A percentile compares a stretch with the other conserved stretches of the same genome.
Conservation (phyloP, 345 rosid species). For the Trapa bicornis region DNA sequence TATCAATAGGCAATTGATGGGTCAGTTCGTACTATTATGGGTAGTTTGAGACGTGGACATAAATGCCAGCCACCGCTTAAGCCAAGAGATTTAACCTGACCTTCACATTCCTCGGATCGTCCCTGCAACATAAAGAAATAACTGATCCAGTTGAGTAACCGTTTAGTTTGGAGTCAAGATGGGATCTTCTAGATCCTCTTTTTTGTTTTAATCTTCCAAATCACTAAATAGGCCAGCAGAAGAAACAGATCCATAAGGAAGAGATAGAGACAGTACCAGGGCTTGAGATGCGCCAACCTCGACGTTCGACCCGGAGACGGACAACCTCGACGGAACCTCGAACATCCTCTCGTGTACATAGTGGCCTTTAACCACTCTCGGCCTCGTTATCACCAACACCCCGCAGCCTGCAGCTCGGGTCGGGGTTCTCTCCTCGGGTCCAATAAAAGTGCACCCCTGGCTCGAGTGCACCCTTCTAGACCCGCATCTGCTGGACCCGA, state of each 20-base stretch:
- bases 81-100: conserved; percentile 94
- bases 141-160: too few species aligned
- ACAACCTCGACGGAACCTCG: conserved; percentile 45
- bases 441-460: too few species aligned
- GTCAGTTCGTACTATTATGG: conserved; percentile 7
- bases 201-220: too few species aligned
- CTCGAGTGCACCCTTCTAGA: too few species aligned
- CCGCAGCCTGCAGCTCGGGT: conserved; percentile 11
- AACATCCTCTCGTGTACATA: conserved; percentile 68
- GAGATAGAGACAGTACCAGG: conserved; percentile 44
- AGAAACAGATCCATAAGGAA: not conserved
- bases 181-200: too few species aligned
- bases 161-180: not conserved
- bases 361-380: conserved; percentile 58
- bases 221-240: too few species aligned
- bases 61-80: conserved; percentile 60
- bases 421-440: too few species aligned
- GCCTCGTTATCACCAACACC: conserved; percentile 66
- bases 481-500: too few species aligned
- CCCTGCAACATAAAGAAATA: conserved; percentile 22
- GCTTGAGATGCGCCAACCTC: conserved; percentile 83
- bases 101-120: conserved; percentile 86
- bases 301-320: conserved; percentile 40
- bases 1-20: not conserved
- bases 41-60: conserved; percentile 37